These are phyloP conservation scores for Brassica incana DNA, from an alignment of 345 rosid genomes.

Conservation along the genomic window DNA sequence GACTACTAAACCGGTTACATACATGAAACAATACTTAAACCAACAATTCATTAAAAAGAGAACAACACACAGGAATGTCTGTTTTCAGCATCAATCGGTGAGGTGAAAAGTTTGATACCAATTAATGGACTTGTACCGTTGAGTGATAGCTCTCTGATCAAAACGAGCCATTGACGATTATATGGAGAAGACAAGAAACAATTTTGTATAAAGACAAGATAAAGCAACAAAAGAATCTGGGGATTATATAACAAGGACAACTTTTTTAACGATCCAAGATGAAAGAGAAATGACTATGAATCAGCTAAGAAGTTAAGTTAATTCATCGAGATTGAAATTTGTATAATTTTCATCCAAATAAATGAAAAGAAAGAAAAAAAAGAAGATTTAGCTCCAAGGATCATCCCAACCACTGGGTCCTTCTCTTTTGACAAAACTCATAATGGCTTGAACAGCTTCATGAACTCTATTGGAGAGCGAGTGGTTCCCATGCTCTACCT, in stretches of 20 bases:
- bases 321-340: conserved; percentile 15
- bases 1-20: background rate
- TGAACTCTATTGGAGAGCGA: conserved; percentile 78
- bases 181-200: background rate
- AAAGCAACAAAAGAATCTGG: conserved; percentile 14
- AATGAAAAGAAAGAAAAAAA: background rate
- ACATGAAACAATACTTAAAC: background rate
- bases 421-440: conserved; percentile 75
- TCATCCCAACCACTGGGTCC: conserved; percentile 98
- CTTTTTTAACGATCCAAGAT: background rate
- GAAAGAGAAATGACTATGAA: background rate
- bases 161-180: background rate
- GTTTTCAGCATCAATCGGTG: background rate
- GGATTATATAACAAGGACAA: conserved; percentile 12
- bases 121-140: background rate
- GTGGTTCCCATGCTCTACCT: conserved; percentile 89
- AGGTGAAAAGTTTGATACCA: background rate
- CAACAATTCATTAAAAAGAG: background rate
- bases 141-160: background rate
- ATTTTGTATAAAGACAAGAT: background rate
- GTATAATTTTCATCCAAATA: background rate
- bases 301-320: background rate
- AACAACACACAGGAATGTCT: background rate
- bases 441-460: conserved; percentile 77
- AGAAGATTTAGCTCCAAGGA: conserved; percentile 69